Percentiles rank a stretch among this genome's conserved stretches.
Conservation (phyloP, 805 yeast genomes). For the Middelhovenomyces tepae region DNA sequence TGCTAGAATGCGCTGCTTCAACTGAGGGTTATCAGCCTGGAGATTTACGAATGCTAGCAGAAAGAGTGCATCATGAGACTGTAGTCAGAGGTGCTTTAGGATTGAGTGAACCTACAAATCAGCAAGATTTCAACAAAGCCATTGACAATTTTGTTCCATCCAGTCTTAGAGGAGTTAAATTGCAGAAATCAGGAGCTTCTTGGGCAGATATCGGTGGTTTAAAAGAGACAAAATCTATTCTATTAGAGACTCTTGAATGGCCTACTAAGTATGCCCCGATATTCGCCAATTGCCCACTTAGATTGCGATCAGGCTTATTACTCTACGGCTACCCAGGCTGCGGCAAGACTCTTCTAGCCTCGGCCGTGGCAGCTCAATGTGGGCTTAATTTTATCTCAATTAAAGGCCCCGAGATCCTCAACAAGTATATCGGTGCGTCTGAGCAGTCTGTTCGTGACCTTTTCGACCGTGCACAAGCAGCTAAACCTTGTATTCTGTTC, state of each 20-base stretch:
- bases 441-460: conserved; percentile 91
- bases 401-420: conserved; percentile 91
- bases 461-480: conserved; percentile 90
- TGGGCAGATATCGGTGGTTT: conserved; percentile 94
- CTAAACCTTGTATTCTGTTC: conserved; percentile 85
- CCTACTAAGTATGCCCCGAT: conserved; percentile 95
- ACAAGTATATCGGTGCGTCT: conserved; percentile 94
- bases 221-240: conserved; percentile 58
- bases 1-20: conserved; percentile 47
- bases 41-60: conserved; percentile 65
- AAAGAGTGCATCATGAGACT: conserved; percentile 39
- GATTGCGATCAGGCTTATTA: conserved; percentile 82
- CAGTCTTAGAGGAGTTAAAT: conserved; percentile 74
- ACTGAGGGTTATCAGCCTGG: conserved; percentile 88
- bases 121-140: conserved; percentile 44
- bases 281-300: conserved; percentile 77
- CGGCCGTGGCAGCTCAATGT: conserved; percentile 89
- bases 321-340: conserved; percentile 97
- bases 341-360: conserved; percentile 88
- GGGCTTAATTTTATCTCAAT: conserved; percentile 88
- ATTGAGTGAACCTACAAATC: conserved; percentile 9
- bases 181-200: conserved; percentile 62
- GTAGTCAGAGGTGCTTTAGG: conserved; percentile 18
- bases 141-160: conserved; percentile 69
- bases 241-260: conserved; percentile 91